Evolutionary conservation across 2,329 filamentous ascomycete genomes (phyloP), one percentile per base, ranked within the genome.

Genomic region (Aspergillus uvarum): DNA sequence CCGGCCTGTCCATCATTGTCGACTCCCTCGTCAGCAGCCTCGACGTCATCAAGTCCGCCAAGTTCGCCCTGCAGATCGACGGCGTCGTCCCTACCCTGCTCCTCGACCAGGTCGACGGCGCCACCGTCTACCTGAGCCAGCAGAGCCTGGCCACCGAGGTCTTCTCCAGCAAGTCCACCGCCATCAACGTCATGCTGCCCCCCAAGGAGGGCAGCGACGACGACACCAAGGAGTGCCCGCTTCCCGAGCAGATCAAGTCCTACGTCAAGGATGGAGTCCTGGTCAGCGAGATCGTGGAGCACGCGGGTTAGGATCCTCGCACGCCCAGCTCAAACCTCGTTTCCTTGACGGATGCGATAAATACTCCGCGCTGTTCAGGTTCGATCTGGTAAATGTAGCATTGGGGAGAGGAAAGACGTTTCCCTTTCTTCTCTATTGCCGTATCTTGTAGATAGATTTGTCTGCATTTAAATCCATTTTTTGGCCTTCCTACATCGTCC

Each of bases 201-300:
- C 86, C 92, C 3, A 79, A 83, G 21, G 86, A 86, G 7, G 82
- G 81, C 29, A 86, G 77, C 2, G 86, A 89, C 31, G 91, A 88
- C 14, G 95, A 99, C 72, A 96, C 91, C 74, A 89, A 87, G 75
- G 95, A 99, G 78, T 85, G 91, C 56, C 88, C 95, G 0, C 77
- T 98, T 61, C 95, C 95, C 0, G 91, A 93, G 71, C 95, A 99
- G 81, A 90, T 97, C 70, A 87, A 92, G 86, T 92, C 72, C 82
- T 91, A 82, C 84, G 82, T 85, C 80, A 91, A 88, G 76, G 81
- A 92, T 76, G 90, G 91, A 22, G 87, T 89, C 65, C 74, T 98
- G 64, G 85, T 94, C 29, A 96, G 87, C 72, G 94, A 98, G 83
- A 98, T 99, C 75, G 95, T 99, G 19, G 92, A 95, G 70, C 94